Base-by-base conservation (phyloP, 495 filamentous ascomycete species). In the Copromyces sp. region DNA sequence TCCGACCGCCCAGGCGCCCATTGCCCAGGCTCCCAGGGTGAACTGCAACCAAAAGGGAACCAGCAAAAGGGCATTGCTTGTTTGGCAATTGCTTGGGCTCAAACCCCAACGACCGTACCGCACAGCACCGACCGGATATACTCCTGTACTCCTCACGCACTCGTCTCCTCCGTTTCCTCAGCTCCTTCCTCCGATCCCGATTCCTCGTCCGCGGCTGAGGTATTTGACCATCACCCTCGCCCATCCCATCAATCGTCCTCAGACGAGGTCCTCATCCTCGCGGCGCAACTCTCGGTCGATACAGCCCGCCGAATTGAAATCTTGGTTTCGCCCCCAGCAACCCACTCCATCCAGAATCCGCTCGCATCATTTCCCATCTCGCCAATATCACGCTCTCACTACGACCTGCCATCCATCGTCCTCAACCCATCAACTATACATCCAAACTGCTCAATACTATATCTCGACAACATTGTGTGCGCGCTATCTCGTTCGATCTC, bases 171-270 rank as follows among this genome's bases (percentile, higher is more conserved):
- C n/a, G 53, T 53, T 74, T 72, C 41, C 42, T 69, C 40, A 17
- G 53, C 53, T 65, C 53, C 53, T 37, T 65, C 29, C 53, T 35
- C 29, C 47, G 42, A 45, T 69, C 14, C 40, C 69, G 47, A 32
- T 37, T 69, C 72, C 47, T 74, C 41, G 65, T 72, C 72, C 71
- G 74, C 76, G 74, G 71, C 79, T 80, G 79, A 78, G 79, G 79
- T 75, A 80, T 80, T 80, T 80, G 76, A 74, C 68, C 68, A 71
- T 68, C 39, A 41, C 71, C 68, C 71, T 73, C 73, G 47, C 44
- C 41, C 69, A 70, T 65, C 72, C 69, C 75, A 72, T 74, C 77
- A 70, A 73, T 68, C 72, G 29, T 35, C 53, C 53, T 65, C 29
- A 65, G 53, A 65, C 53, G 53, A 24, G 53, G 29, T 65, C 29